Evolutionary conservation across 2,329 filamentous ascomycete species (phyloP).

Genomic region (Exutisphaerella laricina): DNA sequence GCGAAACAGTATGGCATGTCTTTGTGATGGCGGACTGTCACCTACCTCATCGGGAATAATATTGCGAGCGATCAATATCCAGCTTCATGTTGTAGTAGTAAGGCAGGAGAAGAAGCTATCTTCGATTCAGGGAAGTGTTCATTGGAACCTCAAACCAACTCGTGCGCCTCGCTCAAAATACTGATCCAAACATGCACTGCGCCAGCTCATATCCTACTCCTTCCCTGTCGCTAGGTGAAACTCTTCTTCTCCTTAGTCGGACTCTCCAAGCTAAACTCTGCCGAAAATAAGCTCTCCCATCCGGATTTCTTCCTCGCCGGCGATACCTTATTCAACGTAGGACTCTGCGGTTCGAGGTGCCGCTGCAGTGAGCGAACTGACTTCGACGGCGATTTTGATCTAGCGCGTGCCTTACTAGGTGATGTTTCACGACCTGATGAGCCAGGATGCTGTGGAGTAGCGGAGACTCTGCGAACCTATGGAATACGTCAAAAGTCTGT

Average conservation of each 20-base stretch:
- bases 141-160: too few relatives aligned
- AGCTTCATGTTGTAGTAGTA: too few relatives aligned
- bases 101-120: too few relatives aligned
- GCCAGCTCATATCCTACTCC: too few relatives aligned
- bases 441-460: slow-evolving; percentile 6
- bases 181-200: too few relatives aligned
- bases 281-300: slow-evolving; percentile 31
- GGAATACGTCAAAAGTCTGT: slow-evolving; percentile 4
- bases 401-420: slow-evolving; percentile 12
- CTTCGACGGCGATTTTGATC: slow-evolving; percentile 30
- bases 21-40: too few relatives aligned
- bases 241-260: slow-evolving; percentile 27
- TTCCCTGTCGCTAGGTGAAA: too few relatives aligned
- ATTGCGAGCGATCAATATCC: too few relatives aligned
- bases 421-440: slow-evolving; percentile 7
- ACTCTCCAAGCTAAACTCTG: slow-evolving; percentile 31
- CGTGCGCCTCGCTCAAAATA: too few relatives aligned
- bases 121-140: too few relatives aligned
- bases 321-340: slow-evolving; percentile 14
- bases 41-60: too few relatives aligned
- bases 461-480: slow-evolving; percentile 17
- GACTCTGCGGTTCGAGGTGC: slow-evolving; percentile 22
- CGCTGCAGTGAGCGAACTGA: slow-evolving; percentile 29
- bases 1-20: too few relatives aligned
- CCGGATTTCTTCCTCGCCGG: slow-evolving; percentile 16